These are phyloP conservation scores for Ceratocystiopsis brevicomis DNA, from an alignment of 2,329 filamentous ascomycete genomes.

Conservation along the genomic window DNA sequence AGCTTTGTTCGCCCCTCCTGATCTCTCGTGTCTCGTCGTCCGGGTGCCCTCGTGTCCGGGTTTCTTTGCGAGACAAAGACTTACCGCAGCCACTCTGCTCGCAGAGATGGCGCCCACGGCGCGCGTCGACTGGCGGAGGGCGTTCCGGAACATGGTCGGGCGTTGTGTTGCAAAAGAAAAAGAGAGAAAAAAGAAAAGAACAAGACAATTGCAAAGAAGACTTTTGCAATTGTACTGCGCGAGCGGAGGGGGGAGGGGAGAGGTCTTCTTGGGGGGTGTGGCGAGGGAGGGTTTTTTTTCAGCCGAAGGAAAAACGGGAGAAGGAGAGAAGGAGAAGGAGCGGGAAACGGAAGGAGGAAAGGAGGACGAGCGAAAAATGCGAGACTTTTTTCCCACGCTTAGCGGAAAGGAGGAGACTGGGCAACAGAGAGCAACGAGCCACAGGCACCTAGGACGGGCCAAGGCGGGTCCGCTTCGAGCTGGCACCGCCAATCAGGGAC, in stretches of 20 bases:
- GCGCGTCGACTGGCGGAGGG: constrained; percentile 91
- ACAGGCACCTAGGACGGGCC: no score
- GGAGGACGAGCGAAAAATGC: no score
- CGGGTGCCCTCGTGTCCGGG: background rate
- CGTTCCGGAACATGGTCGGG: constrained; percentile 82
- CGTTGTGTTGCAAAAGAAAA: constrained; percentile 3
- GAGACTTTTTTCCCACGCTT: no score
- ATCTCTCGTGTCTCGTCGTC: background rate
- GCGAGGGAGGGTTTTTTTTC: background rate
- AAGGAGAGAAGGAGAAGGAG: no score
- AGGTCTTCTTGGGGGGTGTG: no score
- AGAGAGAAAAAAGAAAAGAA: constrained; percentile 18
- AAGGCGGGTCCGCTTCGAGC: no score
- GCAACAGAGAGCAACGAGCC: no score
- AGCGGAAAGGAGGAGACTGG: no score
- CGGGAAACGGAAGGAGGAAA: no score
- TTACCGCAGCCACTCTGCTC: constrained; percentile 85
- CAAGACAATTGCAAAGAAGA: constrained; percentile 25
- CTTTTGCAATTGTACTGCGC: constrained; percentile 18
- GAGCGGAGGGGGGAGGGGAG: constrained; percentile 4
- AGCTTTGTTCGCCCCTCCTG: constrained; percentile 9
- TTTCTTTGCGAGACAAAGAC: constrained; percentile 24
- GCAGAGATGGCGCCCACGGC: constrained; percentile 87
- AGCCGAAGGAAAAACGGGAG: no score
- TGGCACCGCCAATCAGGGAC: no score